phyloP scores from a whole-genome alignment of 495 filamentous ascomycete genomes.

The Physcia stellaris region DNA sequence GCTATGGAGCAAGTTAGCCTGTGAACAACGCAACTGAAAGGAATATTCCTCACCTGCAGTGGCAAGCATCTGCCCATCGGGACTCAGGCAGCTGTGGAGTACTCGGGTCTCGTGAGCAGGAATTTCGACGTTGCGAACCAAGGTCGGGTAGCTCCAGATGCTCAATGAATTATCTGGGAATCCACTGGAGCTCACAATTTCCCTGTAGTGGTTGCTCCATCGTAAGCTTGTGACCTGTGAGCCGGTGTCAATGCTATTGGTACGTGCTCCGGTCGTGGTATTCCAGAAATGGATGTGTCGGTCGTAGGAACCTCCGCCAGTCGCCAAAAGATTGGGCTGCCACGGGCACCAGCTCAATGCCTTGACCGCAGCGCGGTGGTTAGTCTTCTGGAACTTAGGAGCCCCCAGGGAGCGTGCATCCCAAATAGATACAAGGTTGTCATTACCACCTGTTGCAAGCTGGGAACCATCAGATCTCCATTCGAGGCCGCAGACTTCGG shows the following conservation, averaged over 20 bases:
- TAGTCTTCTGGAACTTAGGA: slow-evolving; percentile 98
- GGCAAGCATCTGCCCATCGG: slow-evolving; percentile 93
- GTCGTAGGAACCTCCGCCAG: slow-evolving; percentile 91
- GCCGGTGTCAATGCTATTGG: slow-evolving; percentile 97
- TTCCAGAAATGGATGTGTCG: slow-evolving; percentile 99
- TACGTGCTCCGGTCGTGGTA: slow-evolving; percentile 86
- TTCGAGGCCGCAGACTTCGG: slow-evolving; percentile 94
- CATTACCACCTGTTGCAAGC: slow-evolving; percentile 92
- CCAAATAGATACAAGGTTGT: slow-evolving; percentile 98
- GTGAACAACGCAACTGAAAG: not conserved
- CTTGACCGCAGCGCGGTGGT: slow-evolving; percentile 97
- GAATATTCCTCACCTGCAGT: slow-evolving; percentile 49
- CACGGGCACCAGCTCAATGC: slow-evolving; percentile 98
- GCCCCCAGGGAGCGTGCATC: slow-evolving; percentile 83
- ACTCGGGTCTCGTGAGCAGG: slow-evolving; percentile 97
- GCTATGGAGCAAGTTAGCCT: slow-evolving; percentile 25
- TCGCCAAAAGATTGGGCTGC: slow-evolving; percentile 93
- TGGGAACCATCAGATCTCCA: slow-evolving; percentile 94
- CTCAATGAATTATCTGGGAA: slow-evolving; percentile 97
- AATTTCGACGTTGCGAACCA: slow-evolving; percentile 95
- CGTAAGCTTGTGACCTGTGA: slow-evolving; percentile 90
- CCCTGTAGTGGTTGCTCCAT: slow-evolving; percentile 93
- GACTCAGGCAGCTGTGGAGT: slow-evolving; percentile 85
- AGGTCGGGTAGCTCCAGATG: slow-evolving; percentile 96
- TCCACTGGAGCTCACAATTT: slow-evolving; percentile 92